Evolutionary conservation across 306 rosid species (phyloP).

Genomic region (Abrus pulchellus): DNA sequence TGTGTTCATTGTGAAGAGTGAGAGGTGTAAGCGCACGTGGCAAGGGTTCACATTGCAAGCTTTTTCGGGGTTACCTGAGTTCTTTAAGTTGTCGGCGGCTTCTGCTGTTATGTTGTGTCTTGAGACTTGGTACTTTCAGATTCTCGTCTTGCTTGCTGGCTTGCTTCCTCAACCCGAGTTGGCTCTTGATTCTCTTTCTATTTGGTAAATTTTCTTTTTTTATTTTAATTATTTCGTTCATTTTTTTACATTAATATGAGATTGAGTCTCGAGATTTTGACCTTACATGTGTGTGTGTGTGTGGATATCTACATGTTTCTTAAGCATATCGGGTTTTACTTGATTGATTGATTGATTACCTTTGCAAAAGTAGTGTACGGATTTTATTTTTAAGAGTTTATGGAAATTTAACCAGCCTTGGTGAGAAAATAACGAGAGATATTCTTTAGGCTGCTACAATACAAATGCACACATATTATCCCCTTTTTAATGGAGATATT

Average conservation of each 20-base stretch:
- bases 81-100: constrained; percentile 73
- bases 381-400: no score
- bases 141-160: constrained; percentile 81
- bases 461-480: no score
- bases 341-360: no score
- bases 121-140: constrained; percentile 84
- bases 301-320: no score
- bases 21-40: constrained; percentile 69
- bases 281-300: no score
- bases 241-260: background rate
- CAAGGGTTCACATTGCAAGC: constrained; percentile 64
- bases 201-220: constrained; percentile 54
- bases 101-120: constrained; percentile 82
- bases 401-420: no score
- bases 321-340: no score
- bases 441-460: no score
- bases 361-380: no score
- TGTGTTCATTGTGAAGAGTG: constrained; percentile 70
- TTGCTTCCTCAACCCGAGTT: constrained; percentile 73
- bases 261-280: no score
- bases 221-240: background rate
- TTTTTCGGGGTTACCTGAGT: constrained; percentile 57
- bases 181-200: constrained; percentile 75
- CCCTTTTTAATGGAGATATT: no score
- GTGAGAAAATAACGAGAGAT: no score